phyloP scores from a whole-genome alignment of 192 early-diverging fungal genomes.

The Coemansia sp. region DNA sequence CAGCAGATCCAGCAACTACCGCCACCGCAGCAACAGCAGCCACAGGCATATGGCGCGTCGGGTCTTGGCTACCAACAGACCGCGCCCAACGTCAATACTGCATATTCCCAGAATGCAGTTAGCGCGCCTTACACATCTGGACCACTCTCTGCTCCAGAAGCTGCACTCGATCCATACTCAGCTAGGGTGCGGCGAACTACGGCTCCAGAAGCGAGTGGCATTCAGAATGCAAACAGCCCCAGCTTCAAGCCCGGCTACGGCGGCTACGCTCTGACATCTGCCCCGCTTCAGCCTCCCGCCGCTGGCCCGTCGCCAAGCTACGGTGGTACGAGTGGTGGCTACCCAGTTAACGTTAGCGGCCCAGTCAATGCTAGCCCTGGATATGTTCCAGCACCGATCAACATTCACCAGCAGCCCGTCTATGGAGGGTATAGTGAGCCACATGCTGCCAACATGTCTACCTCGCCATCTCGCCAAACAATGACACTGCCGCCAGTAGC shows the following conservation, averaged over 20 bases:
- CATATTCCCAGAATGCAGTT: constrained; percentile 11
- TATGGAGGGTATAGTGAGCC: constrained; percentile 37
- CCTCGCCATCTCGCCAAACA: constrained; percentile 17
- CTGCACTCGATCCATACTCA: constrained; percentile 34
- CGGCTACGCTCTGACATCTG: constrained; percentile 33
- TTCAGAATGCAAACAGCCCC: constrained; percentile 17
- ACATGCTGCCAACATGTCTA: constrained; percentile 3
- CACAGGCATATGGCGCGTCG: constrained; percentile 12
- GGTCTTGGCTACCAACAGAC: constrained; percentile 7
- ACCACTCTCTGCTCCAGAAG: constrained; percentile 17
- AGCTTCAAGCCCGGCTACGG: constrained; percentile 46
- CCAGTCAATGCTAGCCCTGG: constrained; percentile 19
- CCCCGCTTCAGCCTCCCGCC: constrained; percentile 20
- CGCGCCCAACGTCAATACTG: not conserved
- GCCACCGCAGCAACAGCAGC: constrained; percentile 6
- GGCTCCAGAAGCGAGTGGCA: constrained; percentile 19
- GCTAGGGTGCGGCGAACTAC: constrained; percentile 30
- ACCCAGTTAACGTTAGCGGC: constrained; percentile 6
- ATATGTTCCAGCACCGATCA: constrained; percentile 23
- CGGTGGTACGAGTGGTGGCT: constrained; percentile 13
- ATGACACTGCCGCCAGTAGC: constrained; percentile 22
- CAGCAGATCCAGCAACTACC: constrained; percentile 27
- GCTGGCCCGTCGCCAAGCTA: constrained; percentile 18
- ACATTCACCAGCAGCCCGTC: constrained; percentile 21
- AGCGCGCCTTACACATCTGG: constrained; percentile 5